A percentile compares a stretch with the other conserved stretches of the same genome.
Conservation (phyloP, 306 rosid genomes). For the Pyrus bretschneideri region DNA sequence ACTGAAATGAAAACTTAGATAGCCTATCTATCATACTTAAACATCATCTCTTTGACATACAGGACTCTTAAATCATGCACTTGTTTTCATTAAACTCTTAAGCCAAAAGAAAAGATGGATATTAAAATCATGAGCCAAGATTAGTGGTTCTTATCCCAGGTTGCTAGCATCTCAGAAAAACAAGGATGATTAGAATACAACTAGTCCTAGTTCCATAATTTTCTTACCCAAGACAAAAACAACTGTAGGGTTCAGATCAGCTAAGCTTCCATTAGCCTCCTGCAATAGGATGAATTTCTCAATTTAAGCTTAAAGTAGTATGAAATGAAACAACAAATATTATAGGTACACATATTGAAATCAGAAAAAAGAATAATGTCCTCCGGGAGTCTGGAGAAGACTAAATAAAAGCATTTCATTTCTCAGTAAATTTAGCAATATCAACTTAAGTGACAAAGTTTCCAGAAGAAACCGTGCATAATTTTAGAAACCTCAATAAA, state of each 20-base stretch:
- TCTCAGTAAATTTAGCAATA: background rate
- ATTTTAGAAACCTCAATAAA: background rate
- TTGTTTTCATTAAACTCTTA: background rate
- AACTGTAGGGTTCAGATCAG: conserved; percentile 66
- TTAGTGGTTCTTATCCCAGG: background rate
- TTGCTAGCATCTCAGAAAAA: conserved; percentile 1
- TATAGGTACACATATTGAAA: background rate
- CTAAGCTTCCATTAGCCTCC: conserved; percentile 47
- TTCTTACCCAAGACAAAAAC: conserved; percentile 92
- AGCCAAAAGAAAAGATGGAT: background rate
- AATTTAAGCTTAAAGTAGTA: background rate
- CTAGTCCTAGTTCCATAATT: background rate
- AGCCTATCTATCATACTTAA: background rate
- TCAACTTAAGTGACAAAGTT: background rate
- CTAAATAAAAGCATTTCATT: background rate
- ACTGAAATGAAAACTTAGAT: background rate
- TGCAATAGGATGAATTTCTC: conserved; percentile 14
- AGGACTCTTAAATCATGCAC: background rate
- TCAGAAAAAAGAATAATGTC: background rate
- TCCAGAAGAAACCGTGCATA: background rate
- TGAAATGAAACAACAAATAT: background rate
- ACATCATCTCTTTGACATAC: background rate
- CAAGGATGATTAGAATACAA: background rate
- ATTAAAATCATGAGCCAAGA: background rate
- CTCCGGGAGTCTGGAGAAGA: background rate